These are phyloP conservation scores for Neurospora sp. DNA, from an alignment of 495 filamentous ascomycete species.

Conservation along the genomic window DNA sequence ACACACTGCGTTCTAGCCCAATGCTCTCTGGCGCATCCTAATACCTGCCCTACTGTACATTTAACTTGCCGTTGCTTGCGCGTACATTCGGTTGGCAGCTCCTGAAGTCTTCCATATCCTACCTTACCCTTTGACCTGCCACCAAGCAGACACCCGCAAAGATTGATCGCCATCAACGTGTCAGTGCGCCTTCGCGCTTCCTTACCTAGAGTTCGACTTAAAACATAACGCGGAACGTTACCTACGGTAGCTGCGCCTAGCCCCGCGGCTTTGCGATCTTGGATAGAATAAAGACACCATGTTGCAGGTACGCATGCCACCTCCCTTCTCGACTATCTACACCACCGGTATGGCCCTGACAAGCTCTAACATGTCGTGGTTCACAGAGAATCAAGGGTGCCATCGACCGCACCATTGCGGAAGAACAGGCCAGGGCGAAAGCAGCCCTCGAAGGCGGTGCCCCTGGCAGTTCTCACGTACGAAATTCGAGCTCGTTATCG, in stretches of 20 bases:
- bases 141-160: not conserved
- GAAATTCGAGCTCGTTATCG: slow-evolving; percentile 40
- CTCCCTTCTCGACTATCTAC: not conserved
- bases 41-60: not conserved
- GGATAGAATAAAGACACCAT: slow-evolving; percentile 17
- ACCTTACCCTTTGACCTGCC: not conserved
- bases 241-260: not conserved
- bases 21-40: not conserved
- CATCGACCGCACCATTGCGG: slow-evolving; percentile 75
- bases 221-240: not conserved
- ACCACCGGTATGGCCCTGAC: not conserved
- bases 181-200: not conserved
- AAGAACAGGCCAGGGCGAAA: slow-evolving; percentile 75
- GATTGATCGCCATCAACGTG: not conserved
- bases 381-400: slow-evolving; percentile 71
- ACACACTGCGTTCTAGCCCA: not conserved
- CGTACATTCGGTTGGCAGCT: not conserved
- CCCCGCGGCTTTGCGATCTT: not conserved
- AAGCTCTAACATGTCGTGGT: not conserved
- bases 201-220: not conserved
- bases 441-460: slow-evolving; percentile 28
- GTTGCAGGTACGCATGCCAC: slow-evolving; percentile 37
- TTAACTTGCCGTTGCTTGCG: not conserved
- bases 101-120: not conserved
- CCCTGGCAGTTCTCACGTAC: slow-evolving; percentile 38